Evolutionary conservation across 1,284 basidiomycete genomes (phyloP), one percentile per base, ranked within the genome.

Genomic region (Vanrija pseudolonga): DNA sequence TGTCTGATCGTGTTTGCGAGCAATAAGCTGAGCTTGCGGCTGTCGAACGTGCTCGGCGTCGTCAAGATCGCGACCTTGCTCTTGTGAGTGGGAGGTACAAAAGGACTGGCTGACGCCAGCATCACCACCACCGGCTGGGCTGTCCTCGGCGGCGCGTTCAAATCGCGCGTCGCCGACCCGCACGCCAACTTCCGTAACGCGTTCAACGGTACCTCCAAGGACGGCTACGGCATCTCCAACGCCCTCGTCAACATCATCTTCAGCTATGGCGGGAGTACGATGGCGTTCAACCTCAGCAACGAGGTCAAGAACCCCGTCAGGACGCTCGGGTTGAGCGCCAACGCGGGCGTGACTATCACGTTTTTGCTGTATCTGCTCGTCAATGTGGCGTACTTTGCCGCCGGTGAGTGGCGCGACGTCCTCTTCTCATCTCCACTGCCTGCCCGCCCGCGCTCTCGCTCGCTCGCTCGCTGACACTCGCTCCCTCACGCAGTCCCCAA

Each of bases 181-280:
- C 72, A 66, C 45, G 77, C 72, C 46, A 82, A 83, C 67, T 83
- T 83, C 68, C 67, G 69, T 26, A 69, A 82, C 57, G 62, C 78
- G 1, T 84, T 82, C 62, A 65, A 62, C 6, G 81, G 79, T n/a
- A 78, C 80, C 4, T 68, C 61, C 7, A 71, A 59, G 9, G 67
- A 76, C 45, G 77, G 73, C 2, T 81, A 81, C 61, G 74, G 74
- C 8, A 65, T 82, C n/a, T 77, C 80, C 4, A 81, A 50, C 26
- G 59, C 55, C 11, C 41, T 65, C 17, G 36, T 52, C 45, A 62
- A 55, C 23, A 53, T 57, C 49, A 63, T 55, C 47, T 62, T 55
- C 36, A 51, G 47, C 26, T 59, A 63, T 43, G 53, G n/a, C n/a
- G 45, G 17, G 81, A 81, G 17, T 82, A 77, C 64, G 50, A 61